Evolutionary conservation across 148 eudicot species (phyloP).

Genomic region (Chenopodium suecicum): DNA sequence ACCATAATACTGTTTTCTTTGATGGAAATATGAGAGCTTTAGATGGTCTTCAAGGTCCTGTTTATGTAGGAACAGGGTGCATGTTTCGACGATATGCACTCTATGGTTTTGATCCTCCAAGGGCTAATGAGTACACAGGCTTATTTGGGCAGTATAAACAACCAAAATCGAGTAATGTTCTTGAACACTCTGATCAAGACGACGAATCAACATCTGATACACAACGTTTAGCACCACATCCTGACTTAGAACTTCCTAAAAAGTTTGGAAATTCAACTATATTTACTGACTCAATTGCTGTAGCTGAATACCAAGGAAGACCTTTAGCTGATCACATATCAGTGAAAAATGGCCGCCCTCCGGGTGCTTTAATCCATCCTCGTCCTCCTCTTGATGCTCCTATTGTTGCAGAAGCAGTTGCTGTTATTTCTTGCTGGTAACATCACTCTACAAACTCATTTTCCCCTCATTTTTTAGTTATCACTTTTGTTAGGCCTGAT

Average conservation of each 20-base stretch:
- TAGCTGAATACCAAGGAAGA: background rate
- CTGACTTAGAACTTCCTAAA: background rate
- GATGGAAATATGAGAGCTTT: background rate
- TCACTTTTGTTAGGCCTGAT: background rate
- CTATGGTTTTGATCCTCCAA: background rate
- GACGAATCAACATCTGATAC: background rate
- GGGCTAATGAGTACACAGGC: background rate
- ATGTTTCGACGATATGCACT: background rate
- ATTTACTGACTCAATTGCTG: background rate
- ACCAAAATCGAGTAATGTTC: background rate
- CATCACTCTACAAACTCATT: background rate
- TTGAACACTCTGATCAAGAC: background rate
- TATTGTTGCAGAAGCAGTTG: background rate
- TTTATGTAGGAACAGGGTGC: background rate
- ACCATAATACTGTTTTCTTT: background rate
- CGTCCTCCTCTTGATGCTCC: background rate
- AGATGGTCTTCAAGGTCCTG: background rate
- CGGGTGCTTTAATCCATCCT: background rate
- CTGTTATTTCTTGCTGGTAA: background rate
- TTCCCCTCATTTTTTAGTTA: background rate
- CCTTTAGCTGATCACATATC: background rate
- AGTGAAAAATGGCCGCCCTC: background rate
- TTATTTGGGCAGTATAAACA: background rate
- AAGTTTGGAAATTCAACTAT: background rate
- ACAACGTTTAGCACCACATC: background rate